phyloP scores from a whole-genome alignment of 1,139 yeast species.

The Saccharomycopsis hybrid region DNA sequence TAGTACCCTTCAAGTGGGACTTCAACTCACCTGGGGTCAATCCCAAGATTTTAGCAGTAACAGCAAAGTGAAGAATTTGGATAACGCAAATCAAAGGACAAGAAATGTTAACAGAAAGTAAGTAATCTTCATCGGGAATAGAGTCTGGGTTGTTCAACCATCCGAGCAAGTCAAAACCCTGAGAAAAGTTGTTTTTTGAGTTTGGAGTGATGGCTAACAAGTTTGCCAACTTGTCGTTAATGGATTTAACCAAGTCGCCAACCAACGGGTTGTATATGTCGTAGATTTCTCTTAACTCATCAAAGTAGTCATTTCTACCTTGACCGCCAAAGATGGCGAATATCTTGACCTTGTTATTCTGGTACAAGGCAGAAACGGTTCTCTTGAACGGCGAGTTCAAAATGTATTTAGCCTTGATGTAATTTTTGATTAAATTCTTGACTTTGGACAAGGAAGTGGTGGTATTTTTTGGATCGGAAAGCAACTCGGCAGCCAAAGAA shows the following conservation, averaged over 20 bases:
- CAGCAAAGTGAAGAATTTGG: conserved; percentile 88
- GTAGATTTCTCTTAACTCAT: conserved; percentile 85
- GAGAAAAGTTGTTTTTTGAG: conserved; percentile 84
- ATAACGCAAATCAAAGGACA: conserved; percentile 95
- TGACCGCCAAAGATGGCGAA: conserved; percentile 97
- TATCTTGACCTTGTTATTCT: conserved; percentile 48
- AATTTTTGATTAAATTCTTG: conserved; percentile 68
- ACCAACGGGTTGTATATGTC: conserved; percentile 70
- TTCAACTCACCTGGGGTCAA: conserved; percentile 86
- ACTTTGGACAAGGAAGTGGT: conserved; percentile 69
- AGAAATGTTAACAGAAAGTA: conserved; percentile 86
- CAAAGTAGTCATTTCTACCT: conserved; percentile 97
- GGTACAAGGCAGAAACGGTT: conserved; percentile 57
- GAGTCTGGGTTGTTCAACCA: conserved; percentile 84
- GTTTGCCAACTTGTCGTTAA: conserved; percentile 60
- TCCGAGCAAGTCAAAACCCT: conserved; percentile 79
- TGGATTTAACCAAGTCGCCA: conserved; percentile 60
- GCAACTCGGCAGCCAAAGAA: conserved; percentile 71
- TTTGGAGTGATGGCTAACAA: conserved; percentile 69
- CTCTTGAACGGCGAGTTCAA: conserved; percentile 43
- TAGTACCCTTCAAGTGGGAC: conserved; percentile 67
- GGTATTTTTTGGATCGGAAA: conserved; percentile 39
- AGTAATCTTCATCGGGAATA: conserved; percentile 86
- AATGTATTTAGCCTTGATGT: conserved; percentile 47
- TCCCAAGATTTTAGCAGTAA: conserved; percentile 80